Evolutionary conservation across 805 yeast genomes (phyloP).

Genomic region (Hyphopichia homilentoma): DNA sequence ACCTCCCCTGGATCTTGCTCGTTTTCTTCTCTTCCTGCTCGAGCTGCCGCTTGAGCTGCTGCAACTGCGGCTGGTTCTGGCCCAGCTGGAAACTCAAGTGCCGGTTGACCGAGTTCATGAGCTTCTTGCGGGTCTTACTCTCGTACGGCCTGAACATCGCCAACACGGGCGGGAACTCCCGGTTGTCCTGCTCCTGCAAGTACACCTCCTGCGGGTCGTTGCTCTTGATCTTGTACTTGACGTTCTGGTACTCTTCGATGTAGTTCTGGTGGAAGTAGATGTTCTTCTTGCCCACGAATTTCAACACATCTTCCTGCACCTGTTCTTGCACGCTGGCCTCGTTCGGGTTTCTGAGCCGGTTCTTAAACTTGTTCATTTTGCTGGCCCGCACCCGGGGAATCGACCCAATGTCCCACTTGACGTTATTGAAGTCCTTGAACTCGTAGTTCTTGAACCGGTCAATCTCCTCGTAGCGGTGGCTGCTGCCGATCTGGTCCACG

Average conservation of each 20-base stretch:
- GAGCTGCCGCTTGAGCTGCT: background rate
- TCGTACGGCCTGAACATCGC: slow-evolving; percentile 42
- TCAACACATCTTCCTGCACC: slow-evolving; percentile 13
- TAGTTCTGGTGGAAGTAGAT: slow-evolving; percentile 37
- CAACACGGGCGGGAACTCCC: slow-evolving; percentile 23
- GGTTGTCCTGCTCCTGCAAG: slow-evolving; percentile 13
- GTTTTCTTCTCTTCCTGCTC: background rate
- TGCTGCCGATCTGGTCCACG: slow-evolving; percentile 8
- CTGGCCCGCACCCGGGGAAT: slow-evolving; percentile 38
- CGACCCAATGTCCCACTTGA: slow-evolving; percentile 41
- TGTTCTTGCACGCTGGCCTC: background rate
- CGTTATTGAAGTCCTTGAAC: slow-evolving; percentile 19
- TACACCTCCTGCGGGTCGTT: slow-evolving; percentile 23
- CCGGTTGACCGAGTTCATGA: slow-evolving; percentile 32
- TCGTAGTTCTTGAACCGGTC: slow-evolving; percentile 22
- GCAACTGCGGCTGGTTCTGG: slow-evolving; percentile 4
- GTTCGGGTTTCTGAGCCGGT: slow-evolving; percentile 9
- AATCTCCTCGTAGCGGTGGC: slow-evolving; percentile 5
- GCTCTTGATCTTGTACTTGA: slow-evolving; percentile 4
- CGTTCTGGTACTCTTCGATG: slow-evolving; percentile 11
- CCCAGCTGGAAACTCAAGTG: slow-evolving; percentile 3
- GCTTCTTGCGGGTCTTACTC: slow-evolving; percentile 30
- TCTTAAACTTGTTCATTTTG: slow-evolving; percentile 19
- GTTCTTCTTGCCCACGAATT: slow-evolving; percentile 30
- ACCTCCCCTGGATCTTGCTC: slow-evolving; percentile 7